Percentiles rank a stretch among this genome's conserved stretches.
Evolutionary conservation across 495 filamentous ascomycete species (phyloP).

Genomic region (Hypomontagnella submonticulosa): DNA sequence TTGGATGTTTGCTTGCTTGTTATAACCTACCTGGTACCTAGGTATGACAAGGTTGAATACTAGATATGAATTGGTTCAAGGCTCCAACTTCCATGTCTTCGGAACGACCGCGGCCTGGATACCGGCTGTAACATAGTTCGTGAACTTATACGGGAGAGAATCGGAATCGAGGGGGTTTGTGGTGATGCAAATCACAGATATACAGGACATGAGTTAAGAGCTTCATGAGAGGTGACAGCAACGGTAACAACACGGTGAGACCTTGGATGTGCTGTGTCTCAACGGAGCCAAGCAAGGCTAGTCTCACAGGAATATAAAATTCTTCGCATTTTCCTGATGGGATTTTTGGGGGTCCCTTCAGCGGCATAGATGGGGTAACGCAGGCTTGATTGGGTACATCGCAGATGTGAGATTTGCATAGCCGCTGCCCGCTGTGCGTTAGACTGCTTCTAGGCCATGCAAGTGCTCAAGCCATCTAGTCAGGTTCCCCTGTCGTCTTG

Average conservation of each 20-base stretch:
- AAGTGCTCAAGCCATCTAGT: constrained; percentile 50
- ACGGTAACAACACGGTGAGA: constrained; percentile 26
- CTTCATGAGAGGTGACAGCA: constrained; percentile 9
- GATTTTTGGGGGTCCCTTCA: constrained; percentile 31
- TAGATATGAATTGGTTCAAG: constrained; percentile 23
- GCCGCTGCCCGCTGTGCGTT: constrained; percentile 55
- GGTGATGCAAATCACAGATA: constrained; percentile 20
- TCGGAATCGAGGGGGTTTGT: constrained; percentile 8
- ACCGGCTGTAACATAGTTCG: neutral
- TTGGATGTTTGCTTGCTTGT: constrained; percentile 38
- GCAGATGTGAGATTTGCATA: constrained; percentile 53
- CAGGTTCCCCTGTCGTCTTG: constrained; percentile 46
- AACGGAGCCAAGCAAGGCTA: constrained; percentile 25
- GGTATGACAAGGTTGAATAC: constrained; percentile 31
- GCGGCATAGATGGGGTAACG: constrained; percentile 45
- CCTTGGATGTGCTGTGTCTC: constrained; percentile 17
- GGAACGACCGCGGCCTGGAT: constrained; percentile 1
- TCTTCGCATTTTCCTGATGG: constrained; percentile 35
- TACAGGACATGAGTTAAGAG: constrained; percentile 4
- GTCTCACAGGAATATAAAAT: constrained; percentile 22
- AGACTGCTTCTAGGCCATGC: constrained; percentile 51
- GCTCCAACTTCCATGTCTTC: constrained; percentile 27
- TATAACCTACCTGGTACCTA: constrained; percentile 23
- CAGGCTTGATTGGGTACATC: constrained; percentile 47
- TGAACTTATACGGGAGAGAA: constrained; percentile 6